Base-by-base conservation (phyloP, 139 green algal species). In the Trebouxia sp. region DNA sequence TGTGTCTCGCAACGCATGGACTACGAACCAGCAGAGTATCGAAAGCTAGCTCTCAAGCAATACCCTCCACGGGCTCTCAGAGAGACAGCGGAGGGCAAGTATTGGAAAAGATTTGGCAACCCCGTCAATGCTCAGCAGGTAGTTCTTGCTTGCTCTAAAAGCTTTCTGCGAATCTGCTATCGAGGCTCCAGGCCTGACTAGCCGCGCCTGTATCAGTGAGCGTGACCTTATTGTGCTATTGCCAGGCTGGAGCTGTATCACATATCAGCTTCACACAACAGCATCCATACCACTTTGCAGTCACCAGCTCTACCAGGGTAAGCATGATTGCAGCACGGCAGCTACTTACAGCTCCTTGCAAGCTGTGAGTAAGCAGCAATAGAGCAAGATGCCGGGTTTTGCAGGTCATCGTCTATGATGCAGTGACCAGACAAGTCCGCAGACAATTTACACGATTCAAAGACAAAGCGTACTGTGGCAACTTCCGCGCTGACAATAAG, bases 1-100 rank as follows among this genome's bases (percentile, higher is more conserved):
- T 66, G 55, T 6, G 1, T 72, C 28, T 28, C 62, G 28, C n/a
- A 66, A 11, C 62, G 62, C 62, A 72, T 72, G 62, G 62, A 72
- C 62, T 72, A 72, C 30, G 62, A 72, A 72, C 62, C 62, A 72
- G 62, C 62, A 15, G 62, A 72, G 41, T 97, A 96, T 65, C 65
- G 84, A 24, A 94, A 93, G 83, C 78, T 97, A 1, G 48, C 83
- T n/a, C 76, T 93, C 10, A 92, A 88, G 47, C 83, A 89, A 72
- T 96, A 91, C 80, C 82, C 91, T 3, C 70, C 90, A 9, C 66
- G 91, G 1, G 84, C 80, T 15, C 79, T 94, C 1, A 82, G 90
- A 0, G 94, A 97, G 81, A 97, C 94, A 48, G 90, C 91, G 6
- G 93, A 98, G 80, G 93, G 92, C 6, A 91, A 86, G 72, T 98